Conservation (phyloP, 805 yeast genomes). For the Teunomyces barrocoloradensis region DNA sequence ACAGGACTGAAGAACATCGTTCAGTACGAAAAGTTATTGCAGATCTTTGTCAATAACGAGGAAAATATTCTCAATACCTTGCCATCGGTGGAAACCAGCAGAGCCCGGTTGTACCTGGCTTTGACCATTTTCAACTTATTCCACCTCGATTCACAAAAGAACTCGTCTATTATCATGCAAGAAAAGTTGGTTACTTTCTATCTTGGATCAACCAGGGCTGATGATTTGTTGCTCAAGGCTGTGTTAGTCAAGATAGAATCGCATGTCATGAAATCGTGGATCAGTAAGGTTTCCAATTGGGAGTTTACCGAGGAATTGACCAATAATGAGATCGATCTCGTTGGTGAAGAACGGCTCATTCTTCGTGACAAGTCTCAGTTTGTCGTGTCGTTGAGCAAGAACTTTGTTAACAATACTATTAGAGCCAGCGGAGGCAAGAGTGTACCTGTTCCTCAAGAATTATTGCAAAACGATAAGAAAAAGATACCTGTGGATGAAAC, state of each 20-base stretch:
- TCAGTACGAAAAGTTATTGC: conserved; percentile 54
- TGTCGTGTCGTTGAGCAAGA: conserved; percentile 51
- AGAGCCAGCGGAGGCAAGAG: conserved; percentile 8
- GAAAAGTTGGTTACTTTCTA: conserved; percentile 49
- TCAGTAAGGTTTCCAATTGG: conserved; percentile 62
- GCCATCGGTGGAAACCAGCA: conserved; percentile 18
- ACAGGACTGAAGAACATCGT: conserved; percentile 31
- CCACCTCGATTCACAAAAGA: conserved; percentile 41
- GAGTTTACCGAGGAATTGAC: conserved; percentile 48
- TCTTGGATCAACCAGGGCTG: conserved; percentile 58
- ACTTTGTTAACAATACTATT: conserved; percentile 48
- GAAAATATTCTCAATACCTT: conserved; percentile 29
- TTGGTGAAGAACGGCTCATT: conserved; percentile 48
- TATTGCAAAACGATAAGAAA: conserved; percentile 1
- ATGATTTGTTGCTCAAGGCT: conserved; percentile 60
- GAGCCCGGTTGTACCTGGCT: conserved; percentile 42
- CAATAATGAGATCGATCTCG: conserved; percentile 43
- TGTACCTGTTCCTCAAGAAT: conserved; percentile 6
- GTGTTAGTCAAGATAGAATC: conserved; percentile 60
- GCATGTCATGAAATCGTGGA: conserved; percentile 56
- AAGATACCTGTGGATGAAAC: neutral
- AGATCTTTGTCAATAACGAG: conserved; percentile 58
- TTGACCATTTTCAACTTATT: conserved; percentile 50
- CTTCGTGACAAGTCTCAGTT: conserved; percentile 44
- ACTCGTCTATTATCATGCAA: conserved; percentile 48